phyloP scores from a whole-genome alignment of 2,329 filamentous ascomycete species.

The Fusarium aywerte region DNA sequence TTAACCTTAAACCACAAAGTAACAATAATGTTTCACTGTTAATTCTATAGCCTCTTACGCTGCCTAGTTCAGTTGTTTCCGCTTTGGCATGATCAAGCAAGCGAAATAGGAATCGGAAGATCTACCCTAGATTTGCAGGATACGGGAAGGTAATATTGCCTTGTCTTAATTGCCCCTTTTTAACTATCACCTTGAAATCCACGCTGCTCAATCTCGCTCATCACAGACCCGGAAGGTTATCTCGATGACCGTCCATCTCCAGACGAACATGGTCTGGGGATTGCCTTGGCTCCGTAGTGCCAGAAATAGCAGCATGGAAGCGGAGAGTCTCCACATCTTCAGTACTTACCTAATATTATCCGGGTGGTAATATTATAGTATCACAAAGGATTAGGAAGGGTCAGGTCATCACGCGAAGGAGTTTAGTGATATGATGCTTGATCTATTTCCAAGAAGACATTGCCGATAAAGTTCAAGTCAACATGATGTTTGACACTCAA shows the following conservation, averaged over 20 bases:
- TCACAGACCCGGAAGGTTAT: conserved; percentile 21
- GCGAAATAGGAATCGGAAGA: conserved; percentile 2
- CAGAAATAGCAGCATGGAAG: conserved; percentile 30
- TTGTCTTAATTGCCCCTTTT: conserved; percentile 16
- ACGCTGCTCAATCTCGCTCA: conserved; percentile 30
- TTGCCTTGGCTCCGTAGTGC: not conserved
- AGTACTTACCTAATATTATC: conserved; percentile 2
- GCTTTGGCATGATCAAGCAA: not conserved
- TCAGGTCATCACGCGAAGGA: not conserved
- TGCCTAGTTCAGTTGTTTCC: not conserved
- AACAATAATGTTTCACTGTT: not conserved
- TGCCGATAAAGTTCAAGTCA: not conserved
- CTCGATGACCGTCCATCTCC: conserved; percentile 14
- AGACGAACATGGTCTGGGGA: conserved; percentile 1
- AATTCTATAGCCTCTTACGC: not conserved
- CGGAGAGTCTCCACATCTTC: conserved; percentile 17
- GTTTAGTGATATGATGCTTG: not conserved
- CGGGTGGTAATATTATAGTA: not conserved
- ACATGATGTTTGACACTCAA: conserved; percentile 1
- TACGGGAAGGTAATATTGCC: not conserved
- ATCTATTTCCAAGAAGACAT: not conserved
- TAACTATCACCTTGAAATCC: not conserved
- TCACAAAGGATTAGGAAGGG: not conserved
- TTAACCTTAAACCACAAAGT: not conserved
- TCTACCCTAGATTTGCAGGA: conserved; percentile 1